These are phyloP conservation scores for Candida yuanshanica DNA, from an alignment of 805 yeast species.

Conservation along the genomic window DNA sequence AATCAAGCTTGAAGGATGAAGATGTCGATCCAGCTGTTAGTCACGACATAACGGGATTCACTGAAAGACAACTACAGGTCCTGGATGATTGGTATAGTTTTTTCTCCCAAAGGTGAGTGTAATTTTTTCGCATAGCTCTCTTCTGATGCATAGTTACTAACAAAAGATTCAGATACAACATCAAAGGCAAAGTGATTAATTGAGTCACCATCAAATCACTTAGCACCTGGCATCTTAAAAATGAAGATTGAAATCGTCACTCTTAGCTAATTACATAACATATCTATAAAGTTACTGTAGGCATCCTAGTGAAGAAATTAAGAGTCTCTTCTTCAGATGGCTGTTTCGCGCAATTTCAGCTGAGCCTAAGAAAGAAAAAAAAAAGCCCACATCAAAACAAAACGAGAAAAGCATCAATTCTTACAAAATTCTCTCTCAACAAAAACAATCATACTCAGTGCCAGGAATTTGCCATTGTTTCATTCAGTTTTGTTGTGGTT, in stretches of 20 bases:
- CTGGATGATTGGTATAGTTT: conserved; percentile 70
- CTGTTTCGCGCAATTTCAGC: not conserved
- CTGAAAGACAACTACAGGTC: conserved; percentile 52
- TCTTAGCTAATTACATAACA: not conserved
- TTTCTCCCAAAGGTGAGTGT: conserved; percentile 48
- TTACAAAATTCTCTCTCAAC: too few species aligned
- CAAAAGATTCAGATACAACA: conserved; percentile 7
- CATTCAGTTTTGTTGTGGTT: not conserved
- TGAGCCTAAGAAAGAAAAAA: not conserved
- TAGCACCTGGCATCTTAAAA: too few species aligned
- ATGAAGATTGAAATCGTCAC: too few species aligned
- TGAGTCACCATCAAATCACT: not conserved
- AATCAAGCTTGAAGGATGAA: conserved; percentile 51
- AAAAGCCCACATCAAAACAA: not conserved
- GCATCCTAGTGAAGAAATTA: not conserved
- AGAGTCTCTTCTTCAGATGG: not conserved
- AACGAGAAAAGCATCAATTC: too few species aligned
- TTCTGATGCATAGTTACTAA: conserved; percentile 4
- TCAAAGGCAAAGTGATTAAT: conserved; percentile 4
- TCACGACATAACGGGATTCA: conserved; percentile 47
- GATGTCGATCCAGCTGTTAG: conserved; percentile 39
- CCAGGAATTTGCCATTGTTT: too few species aligned
- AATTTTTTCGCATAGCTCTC: too few species aligned
- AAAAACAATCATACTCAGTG: too few species aligned
- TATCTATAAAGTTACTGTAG: not conserved